phyloP scores from a whole-genome alignment of 495 filamentous ascomycete species.

The Penicillium turbatum region DNA sequence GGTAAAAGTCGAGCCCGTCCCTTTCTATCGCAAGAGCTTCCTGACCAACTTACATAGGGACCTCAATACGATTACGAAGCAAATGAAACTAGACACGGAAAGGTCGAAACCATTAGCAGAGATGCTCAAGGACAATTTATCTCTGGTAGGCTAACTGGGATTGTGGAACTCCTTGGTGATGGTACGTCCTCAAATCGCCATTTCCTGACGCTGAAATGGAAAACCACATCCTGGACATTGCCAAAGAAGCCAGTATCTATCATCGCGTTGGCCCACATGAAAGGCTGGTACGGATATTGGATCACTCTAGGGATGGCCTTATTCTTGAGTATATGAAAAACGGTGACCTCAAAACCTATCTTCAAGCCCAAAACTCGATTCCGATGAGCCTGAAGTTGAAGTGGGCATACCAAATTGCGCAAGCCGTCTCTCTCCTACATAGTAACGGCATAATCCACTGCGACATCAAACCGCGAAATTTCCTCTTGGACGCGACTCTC shows the following conservation, averaged over 20 bases:
- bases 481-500: conserved; percentile 20
- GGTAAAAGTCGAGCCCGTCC: no score
- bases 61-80: no score
- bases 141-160: conserved; percentile 22
- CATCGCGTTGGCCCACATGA: conserved; percentile 18
- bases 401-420: conserved; percentile 22
- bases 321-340: conserved; percentile 32
- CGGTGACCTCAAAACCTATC: conserved; percentile 25
- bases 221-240: conserved; percentile 22
- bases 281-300: conserved; percentile 21
- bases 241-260: conserved; percentile 29
- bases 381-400: conserved; percentile 14
- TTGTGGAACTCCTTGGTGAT: conserved; percentile 26
- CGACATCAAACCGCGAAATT: conserved; percentile 27
- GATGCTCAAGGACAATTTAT: conserved; percentile 23
- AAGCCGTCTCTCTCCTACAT: conserved; percentile 24
- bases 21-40: no score
- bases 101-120: background rate
- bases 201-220: conserved; percentile 18
- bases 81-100: no score
- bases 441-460: conserved; percentile 7
- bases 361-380: conserved; percentile 18
- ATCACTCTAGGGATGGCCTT: conserved; percentile 20
- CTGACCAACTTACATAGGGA: no score
- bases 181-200: conserved; percentile 20